These are phyloP conservation scores for Physaria fendleri DNA, from an alignment of 345 rosid genomes.

Conservation along the genomic window DNA sequence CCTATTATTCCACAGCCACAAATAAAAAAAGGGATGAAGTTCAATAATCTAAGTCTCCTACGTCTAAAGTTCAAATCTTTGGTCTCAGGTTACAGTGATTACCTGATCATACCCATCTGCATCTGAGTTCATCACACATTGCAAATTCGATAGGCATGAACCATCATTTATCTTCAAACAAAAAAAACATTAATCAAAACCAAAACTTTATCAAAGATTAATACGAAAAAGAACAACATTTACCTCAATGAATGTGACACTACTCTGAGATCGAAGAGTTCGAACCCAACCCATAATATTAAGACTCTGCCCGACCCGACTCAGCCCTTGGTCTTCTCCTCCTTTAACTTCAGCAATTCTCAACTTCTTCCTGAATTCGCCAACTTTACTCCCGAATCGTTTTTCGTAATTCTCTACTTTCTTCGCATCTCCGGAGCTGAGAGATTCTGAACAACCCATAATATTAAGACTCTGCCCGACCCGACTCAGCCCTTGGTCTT, in stretches of 20 bases:
- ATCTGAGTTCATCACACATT: conserved; percentile 80
- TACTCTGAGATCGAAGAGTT: conserved; percentile 82
- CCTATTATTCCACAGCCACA: conserved; percentile 24
- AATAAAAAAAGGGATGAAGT: neutral
- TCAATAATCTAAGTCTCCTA: neutral
- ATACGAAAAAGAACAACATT: neutral
- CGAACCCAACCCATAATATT: conserved; percentile 87
- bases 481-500: conserved; percentile 52
- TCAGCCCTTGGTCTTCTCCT: conserved; percentile 56
- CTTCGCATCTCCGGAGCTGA: conserved; percentile 14
- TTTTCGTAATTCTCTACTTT: neutral
- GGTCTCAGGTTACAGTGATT: neutral
- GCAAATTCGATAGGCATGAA: conserved; percentile 89
- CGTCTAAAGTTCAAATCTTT: neutral
- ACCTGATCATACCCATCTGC: conserved; percentile 94
- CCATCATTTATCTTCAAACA: conserved; percentile 74
- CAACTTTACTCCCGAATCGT: conserved; percentile 26
- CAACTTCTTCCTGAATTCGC: conserved; percentile 64
- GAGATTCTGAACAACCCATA: conserved; percentile 62
- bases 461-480: conserved; percentile 58
- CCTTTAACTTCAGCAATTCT: conserved; percentile 77
- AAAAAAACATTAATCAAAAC: neutral
- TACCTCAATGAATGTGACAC: conserved; percentile 82
- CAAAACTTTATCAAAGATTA: neutral
- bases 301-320: conserved; percentile 54